Conservation (phyloP, 1,284 basidiomycete species). For the Cerrena zonata region DNA sequence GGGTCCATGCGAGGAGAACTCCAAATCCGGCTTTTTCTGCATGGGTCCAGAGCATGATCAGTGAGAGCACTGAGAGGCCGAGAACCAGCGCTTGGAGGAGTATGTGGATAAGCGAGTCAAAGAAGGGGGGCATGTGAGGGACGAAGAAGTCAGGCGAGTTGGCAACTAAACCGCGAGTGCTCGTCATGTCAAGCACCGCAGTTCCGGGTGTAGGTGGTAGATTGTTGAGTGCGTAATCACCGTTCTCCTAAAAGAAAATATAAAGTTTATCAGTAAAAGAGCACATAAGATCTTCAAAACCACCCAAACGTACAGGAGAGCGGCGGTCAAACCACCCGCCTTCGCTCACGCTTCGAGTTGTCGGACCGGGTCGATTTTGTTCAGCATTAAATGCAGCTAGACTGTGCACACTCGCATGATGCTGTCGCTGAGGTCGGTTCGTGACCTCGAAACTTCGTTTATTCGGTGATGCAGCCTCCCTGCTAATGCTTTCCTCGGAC, state of each 20-base stretch:
- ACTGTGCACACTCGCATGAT: conserved; percentile 43
- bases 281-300: conserved; percentile 61
- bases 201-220: conserved; percentile 48
- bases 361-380: conserved; percentile 28
- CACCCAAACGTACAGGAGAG: too few species aligned
- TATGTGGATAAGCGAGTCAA: conserved; percentile 41
- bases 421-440: conserved; percentile 53
- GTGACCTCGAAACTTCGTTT: conserved; percentile 62
- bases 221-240: conserved; percentile 56
- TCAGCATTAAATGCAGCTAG: conserved; percentile 37
- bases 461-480: conserved; percentile 20
- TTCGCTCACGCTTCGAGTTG: conserved; percentile 54
- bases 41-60: conserved; percentile 53
- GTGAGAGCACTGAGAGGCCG: conserved; percentile 49
- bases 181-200: conserved; percentile 35
- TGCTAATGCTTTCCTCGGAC: conserved; percentile 24
- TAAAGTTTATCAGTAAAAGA: conserved; percentile 15
- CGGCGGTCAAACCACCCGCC: conserved; percentile 69
- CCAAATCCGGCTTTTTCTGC: conserved; percentile 53
- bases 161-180: conserved; percentile 37
- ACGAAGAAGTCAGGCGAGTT: conserved; percentile 11
- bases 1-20: conserved; percentile 58
- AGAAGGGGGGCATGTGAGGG: conserved; percentile 34
- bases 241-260: conserved; percentile 47
- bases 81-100: conserved; percentile 55